Conservation (phyloP, 768 basidiomycete species). For the Galerina marginata region DNA sequence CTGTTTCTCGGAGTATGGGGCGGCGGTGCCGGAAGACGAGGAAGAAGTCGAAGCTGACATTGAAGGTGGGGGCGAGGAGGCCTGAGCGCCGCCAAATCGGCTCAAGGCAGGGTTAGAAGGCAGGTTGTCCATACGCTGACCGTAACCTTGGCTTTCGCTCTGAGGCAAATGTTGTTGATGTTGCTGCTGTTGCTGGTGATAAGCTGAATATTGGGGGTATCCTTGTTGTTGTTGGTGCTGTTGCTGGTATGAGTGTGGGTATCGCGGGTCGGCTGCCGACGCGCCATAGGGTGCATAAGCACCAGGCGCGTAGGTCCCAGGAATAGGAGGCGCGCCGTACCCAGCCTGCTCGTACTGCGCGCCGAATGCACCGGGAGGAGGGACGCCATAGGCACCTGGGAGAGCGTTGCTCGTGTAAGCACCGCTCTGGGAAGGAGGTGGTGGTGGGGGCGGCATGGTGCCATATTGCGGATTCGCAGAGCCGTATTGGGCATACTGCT, state of each 20-base stretch:
- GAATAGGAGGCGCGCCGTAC: constrained; percentile 28
- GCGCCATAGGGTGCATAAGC: constrained; percentile 27
- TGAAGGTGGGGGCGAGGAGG: background rate
- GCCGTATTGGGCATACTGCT: constrained; percentile 14
- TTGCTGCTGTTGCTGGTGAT: constrained; percentile 18
- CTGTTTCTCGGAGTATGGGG: constrained; percentile 7
- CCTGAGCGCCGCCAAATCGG: background rate
- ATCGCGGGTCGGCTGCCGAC: constrained; percentile 20
- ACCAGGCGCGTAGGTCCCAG: constrained; percentile 26
- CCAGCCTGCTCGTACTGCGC: constrained; percentile 28
- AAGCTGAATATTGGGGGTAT: constrained; percentile 17
- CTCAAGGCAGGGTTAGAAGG: background rate
- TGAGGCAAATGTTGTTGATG: constrained; percentile 13
- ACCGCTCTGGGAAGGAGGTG: constrained; percentile 5
- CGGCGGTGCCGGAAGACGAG: background rate
- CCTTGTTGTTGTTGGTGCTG: constrained; percentile 20
- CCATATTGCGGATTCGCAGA: constrained; percentile 15
- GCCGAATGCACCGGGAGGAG: constrained; percentile 19
- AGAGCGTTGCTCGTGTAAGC: constrained; percentile 12
- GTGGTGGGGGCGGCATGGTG: constrained; percentile 15
- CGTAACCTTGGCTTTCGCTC: background rate
- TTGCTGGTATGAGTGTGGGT: constrained; percentile 13
- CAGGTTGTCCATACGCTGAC: constrained; percentile 10
- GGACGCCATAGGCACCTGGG: constrained; percentile 20
- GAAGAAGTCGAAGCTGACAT: background rate